These are phyloP conservation scores for Botrytis byssoidea DNA, from an alignment of 2,329 filamentous ascomycete genomes.

Conservation along the genomic window DNA sequence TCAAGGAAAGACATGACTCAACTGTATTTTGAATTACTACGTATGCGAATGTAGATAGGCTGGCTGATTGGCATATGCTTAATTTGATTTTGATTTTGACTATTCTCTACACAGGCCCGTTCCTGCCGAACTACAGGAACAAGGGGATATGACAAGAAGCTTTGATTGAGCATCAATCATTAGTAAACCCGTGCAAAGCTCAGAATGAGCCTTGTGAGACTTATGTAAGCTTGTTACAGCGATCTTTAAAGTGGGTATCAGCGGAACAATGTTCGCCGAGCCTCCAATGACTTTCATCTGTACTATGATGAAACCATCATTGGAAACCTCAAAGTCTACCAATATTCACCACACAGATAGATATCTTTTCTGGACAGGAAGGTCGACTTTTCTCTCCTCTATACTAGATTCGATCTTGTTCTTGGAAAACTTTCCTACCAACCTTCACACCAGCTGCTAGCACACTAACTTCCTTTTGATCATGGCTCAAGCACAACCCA, in stretches of 20 bases:
- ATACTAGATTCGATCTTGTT: not conserved
- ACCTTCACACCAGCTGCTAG: not conserved
- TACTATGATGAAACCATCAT: not conserved
- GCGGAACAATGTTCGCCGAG: conserved; percentile 5
- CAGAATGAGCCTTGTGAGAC: not conserved
- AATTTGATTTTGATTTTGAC: not conserved
- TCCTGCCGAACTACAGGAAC: not conserved
- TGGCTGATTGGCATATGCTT: not conserved
- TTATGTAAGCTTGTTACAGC: not conserved
- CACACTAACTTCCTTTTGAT: conserved; percentile 1
- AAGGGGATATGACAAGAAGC: not conserved
- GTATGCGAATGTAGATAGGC: not conserved
- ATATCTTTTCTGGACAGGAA: not conserved
- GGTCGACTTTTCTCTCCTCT: too few species aligned
- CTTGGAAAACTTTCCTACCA: not conserved
- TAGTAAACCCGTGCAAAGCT: not conserved
- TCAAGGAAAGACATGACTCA: not conserved
- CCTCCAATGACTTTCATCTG: not conserved
- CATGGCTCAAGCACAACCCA: conserved; percentile 29
- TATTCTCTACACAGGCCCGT: not conserved
- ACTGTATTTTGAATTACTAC: not conserved
- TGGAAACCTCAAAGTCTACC: not conserved
- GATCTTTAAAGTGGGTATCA: not conserved
- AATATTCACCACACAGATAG: not conserved
- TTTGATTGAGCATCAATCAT: not conserved